Evolutionary conservation across 2,329 filamentous ascomycete species (phyloP).

Genomic region (Aspergillus arachidicola): DNA sequence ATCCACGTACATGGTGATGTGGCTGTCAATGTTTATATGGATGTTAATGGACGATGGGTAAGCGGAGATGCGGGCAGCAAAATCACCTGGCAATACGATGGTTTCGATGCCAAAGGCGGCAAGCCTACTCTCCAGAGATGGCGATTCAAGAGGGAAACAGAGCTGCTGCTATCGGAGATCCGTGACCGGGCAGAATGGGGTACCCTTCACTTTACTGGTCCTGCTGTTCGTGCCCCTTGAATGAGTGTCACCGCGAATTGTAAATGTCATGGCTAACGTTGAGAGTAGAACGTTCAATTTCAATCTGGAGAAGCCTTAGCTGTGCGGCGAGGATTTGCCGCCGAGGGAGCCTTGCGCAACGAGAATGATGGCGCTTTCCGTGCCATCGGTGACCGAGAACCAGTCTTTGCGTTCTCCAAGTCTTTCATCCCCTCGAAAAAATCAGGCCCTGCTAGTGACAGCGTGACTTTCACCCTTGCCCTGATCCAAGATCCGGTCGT

Average conservation of each 20-base stretch:
- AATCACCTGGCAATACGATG: conserved; percentile 69
- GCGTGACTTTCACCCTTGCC: conserved; percentile 73
- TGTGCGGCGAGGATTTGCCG: conserved; percentile 70
- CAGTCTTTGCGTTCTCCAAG: conserved; percentile 78
- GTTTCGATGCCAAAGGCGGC: conserved; percentile 43
- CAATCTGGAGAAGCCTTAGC: conserved; percentile 69
- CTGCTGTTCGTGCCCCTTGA: conserved; percentile 47
- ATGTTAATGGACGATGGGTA: conserved; percentile 78
- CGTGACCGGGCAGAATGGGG: conserved; percentile 82
- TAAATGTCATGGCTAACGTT: conserved; percentile 16
- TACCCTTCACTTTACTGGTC: conserved; percentile 73
- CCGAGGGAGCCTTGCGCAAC: conserved; percentile 67
- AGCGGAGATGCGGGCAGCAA: conserved; percentile 71
- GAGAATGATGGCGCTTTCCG: conserved; percentile 68
- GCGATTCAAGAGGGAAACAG: conserved; percentile 46
- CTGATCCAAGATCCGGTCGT: conserved; percentile 78
- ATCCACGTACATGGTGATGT: conserved; percentile 69
- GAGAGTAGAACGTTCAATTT: conserved; percentile 59
- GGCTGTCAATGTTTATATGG: conserved; percentile 64
- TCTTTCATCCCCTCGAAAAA: conserved; percentile 57
- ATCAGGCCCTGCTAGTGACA: conserved; percentile 48
- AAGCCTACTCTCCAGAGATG: conserved; percentile 47
- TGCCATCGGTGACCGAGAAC: conserved; percentile 73
- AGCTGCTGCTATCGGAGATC: conserved; percentile 74
- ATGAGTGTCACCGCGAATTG: neutral